phyloP scores from a whole-genome alignment of 331 rosid species.

The Stylosanthes scabra region DNA sequence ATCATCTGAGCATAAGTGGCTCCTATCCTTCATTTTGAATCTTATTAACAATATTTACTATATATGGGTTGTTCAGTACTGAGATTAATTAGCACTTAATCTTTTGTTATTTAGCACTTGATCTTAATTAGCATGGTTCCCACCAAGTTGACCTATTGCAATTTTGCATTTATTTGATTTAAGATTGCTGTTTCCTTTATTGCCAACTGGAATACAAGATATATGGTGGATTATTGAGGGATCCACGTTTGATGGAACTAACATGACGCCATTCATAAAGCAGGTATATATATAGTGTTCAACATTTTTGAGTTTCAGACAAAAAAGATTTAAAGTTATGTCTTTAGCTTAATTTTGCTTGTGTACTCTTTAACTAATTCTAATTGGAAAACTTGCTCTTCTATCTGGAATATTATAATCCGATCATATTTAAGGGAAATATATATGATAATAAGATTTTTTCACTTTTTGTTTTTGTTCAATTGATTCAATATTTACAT shows the following conservation, averaged over 20 bases:
- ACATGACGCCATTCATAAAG: constrained; percentile 39
- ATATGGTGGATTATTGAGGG: constrained; percentile 48
- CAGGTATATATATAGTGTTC: constrained; percentile 27
- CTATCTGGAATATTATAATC: no score
- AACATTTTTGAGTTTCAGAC: not conserved
- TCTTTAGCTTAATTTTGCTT: no score
- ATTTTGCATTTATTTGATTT: constrained; percentile 39
- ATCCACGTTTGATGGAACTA: constrained; percentile 45
- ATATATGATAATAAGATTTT: no score
- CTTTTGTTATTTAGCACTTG: constrained; percentile 31
- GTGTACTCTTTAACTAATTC: no score
- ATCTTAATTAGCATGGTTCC: constrained; percentile 58
- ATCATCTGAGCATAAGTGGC: constrained; percentile 39
- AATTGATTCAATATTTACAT: not conserved
- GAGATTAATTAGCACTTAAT: constrained; percentile 18
- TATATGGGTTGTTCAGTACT: constrained; percentile 40
- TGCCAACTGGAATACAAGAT: constrained; percentile 35
- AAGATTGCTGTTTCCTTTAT: constrained; percentile 13
- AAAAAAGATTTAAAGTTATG: no score
- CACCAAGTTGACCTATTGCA: constrained; percentile 50
- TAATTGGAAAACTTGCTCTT: no score
- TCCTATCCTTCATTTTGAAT: constrained; percentile 1
- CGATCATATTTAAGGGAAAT: no score
- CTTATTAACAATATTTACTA: constrained; percentile 34
- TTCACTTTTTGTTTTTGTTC: no score